phyloP scores from a whole-genome alignment of 2,329 filamentous ascomycete genomes.

The Beauveria sp. region DNA sequence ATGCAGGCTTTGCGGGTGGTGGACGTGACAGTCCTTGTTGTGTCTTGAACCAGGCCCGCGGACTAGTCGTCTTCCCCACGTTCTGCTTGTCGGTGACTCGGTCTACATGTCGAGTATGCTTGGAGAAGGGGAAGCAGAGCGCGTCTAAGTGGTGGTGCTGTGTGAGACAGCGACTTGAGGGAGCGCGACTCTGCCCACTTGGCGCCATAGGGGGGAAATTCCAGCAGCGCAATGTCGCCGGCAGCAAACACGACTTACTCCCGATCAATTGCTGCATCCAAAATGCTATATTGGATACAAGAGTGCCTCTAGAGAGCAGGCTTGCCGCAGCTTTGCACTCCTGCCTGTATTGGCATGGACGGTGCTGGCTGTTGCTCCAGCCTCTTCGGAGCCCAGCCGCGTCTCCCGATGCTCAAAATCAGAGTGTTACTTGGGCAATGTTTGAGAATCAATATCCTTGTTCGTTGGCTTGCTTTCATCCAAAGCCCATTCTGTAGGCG shows the following conservation, averaged over 20 bases:
- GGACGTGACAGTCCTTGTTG: neutral
- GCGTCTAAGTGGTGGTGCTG: conserved; percentile 1
- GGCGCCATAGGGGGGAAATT: neutral
- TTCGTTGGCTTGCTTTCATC: neutral
- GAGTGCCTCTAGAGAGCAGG: neutral
- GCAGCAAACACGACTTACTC: neutral
- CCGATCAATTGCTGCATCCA: neutral
- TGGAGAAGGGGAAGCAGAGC: neutral
- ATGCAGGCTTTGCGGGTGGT: neutral
- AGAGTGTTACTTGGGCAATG: neutral
- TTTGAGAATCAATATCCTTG: neutral
- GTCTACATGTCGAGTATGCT: neutral
- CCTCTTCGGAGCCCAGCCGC: neutral
- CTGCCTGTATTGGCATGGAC: neutral
- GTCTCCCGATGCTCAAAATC: neutral
- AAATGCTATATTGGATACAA: neutral
- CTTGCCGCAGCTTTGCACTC: neutral
- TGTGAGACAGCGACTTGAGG: neutral
- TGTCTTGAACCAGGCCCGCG: neutral
- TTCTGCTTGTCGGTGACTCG: neutral
- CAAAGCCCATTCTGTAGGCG: neutral
- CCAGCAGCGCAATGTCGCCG: neutral
- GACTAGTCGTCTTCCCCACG: neutral
- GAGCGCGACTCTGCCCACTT: neutral
- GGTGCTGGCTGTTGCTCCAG: neutral